Conservation (phyloP, 2,329 filamentous ascomycete species). For the Pestalotiopsis sp. region DNA sequence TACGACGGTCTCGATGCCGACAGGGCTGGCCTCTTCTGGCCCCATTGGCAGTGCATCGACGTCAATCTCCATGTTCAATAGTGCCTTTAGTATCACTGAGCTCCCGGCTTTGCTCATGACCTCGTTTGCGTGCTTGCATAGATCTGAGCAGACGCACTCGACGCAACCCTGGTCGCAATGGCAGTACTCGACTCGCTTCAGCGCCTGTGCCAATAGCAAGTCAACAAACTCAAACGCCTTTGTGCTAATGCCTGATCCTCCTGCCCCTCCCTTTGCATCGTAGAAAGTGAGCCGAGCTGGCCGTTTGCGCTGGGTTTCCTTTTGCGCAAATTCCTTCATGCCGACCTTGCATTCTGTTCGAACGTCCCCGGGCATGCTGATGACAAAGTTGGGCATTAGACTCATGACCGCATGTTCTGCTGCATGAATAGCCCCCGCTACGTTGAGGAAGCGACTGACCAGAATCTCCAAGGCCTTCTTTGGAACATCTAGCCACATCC, state of each 20-base stretch:
- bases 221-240: conserved; percentile 96
- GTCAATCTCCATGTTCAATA: conserved; percentile 79
- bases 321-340: conserved; percentile 81
- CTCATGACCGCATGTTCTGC: conserved; percentile 90
- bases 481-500: conserved; percentile 95
- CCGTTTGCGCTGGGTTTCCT: conserved; percentile 73
- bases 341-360: conserved; percentile 92
- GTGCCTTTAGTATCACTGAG: conserved; percentile 75
- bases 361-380: conserved; percentile 88
- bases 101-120: conserved; percentile 94
- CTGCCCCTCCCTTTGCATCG: conserved; percentile 86
- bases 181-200: conserved; percentile 76
- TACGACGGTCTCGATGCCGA: conserved; percentile 82
- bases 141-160: conserved; percentile 85
- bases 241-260: conserved; percentile 82
- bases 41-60: conserved; percentile 86
- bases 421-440: conserved; percentile 89
- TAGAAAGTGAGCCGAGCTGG: conserved; percentile 92
- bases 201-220: conserved; percentile 73
- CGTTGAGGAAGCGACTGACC: conserved; percentile 70
- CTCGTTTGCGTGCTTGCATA: conserved; percentile 83
- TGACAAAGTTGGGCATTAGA: conserved; percentile 87
- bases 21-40: conserved; percentile 69
- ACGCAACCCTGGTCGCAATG: conserved; percentile 79
- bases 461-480: conserved; percentile 79